Conservation (phyloP, 176 grass and related monocot genomes). For the Oryza rufipogon region DNA sequence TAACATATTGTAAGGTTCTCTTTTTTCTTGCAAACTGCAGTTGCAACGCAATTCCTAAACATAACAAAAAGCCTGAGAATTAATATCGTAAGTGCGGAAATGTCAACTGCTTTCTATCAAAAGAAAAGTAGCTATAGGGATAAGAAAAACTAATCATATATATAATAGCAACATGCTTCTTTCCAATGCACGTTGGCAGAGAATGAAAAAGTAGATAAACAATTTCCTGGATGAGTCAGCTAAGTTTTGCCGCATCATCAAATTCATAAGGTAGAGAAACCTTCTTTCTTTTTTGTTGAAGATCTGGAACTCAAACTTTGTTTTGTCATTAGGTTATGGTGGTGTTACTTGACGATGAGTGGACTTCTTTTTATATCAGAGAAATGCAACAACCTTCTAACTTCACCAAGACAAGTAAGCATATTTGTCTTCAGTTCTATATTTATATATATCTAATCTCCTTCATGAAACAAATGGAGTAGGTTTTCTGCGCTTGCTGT, state of each 20-base stretch:
- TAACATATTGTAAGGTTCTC: conserved; percentile 20
- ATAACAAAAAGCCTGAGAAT: conserved; percentile 19
- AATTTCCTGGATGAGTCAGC: not conserved
- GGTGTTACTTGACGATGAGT: conserved; percentile 36
- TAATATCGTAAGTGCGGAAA: not conserved
- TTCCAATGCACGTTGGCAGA: not conserved
- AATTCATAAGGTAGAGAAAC: conserved; percentile 6
- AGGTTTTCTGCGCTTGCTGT: conserved; percentile 22
- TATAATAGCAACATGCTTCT: conserved; percentile 25
- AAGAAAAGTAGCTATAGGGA: conserved; percentile 25
- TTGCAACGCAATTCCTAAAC: not conserved
- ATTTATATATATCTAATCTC: conserved; percentile 12
- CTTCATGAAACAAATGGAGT: conserved; percentile 36
- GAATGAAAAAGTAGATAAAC: conserved; percentile 2
- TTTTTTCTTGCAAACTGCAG: not conserved
- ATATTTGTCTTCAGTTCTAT: conserved; percentile 12
- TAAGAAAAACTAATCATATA: conserved; percentile 3
- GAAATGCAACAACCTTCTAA: not conserved
- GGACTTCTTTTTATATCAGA: conserved; percentile 21
- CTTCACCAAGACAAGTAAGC: not conserved
- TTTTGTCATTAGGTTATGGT: conserved; percentile 15
- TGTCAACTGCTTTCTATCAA: conserved; percentile 19
- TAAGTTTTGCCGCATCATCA: conserved; percentile 20
- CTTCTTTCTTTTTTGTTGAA: conserved; percentile 23
- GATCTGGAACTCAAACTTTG: conserved; percentile 15